Conservation (phyloP, 768 basidiomycete genomes). For the Termitomyces sp. region DNA sequence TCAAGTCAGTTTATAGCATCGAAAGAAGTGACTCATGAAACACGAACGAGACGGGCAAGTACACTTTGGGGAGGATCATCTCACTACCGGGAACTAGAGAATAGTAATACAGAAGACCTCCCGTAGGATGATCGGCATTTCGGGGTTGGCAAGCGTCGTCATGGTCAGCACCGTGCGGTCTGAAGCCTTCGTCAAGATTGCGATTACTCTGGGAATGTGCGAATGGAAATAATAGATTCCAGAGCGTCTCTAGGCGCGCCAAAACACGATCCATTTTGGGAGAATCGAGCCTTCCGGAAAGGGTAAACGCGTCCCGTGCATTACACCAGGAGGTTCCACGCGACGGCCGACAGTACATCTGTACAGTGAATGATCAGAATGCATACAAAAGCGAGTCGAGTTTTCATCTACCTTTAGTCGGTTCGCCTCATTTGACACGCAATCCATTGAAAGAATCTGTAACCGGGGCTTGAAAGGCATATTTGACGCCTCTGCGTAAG, state of each 20-base stretch:
- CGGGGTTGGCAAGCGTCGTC: conserved; percentile 6
- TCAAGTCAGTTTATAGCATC: neutral
- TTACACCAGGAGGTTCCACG: conserved; percentile 26
- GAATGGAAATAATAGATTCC: conserved; percentile 28
- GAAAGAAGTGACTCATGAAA: neutral
- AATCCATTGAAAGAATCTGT: conserved; percentile 27
- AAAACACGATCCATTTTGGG: conserved; percentile 20
- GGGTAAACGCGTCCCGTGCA: conserved; percentile 21
- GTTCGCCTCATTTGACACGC: conserved; percentile 21
- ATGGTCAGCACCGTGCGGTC: neutral
- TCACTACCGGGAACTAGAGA: conserved; percentile 23
- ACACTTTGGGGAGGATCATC: conserved; percentile 27
- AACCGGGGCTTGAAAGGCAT: conserved; percentile 20
- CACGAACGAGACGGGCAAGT: conserved; percentile 29
- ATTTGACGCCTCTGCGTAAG: conserved; percentile 22
- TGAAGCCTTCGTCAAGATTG: conserved; percentile 17
- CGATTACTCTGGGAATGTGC: conserved; percentile 19
- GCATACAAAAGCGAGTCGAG: neutral
- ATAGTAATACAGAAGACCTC: conserved; percentile 28
- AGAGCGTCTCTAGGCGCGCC: conserved; percentile 21
- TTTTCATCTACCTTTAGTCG: conserved; percentile 22
- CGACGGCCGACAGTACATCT: conserved; percentile 28
- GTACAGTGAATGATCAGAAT: neutral
- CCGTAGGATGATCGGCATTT: conserved; percentile 21
- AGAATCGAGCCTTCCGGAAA: conserved; percentile 22